A percentile compares a stretch with the other conserved stretches of the same genome.
phyloP scores from a whole-genome alignment of 192 early-diverging fungal genomes.

The Coemansia sp. region DNA sequence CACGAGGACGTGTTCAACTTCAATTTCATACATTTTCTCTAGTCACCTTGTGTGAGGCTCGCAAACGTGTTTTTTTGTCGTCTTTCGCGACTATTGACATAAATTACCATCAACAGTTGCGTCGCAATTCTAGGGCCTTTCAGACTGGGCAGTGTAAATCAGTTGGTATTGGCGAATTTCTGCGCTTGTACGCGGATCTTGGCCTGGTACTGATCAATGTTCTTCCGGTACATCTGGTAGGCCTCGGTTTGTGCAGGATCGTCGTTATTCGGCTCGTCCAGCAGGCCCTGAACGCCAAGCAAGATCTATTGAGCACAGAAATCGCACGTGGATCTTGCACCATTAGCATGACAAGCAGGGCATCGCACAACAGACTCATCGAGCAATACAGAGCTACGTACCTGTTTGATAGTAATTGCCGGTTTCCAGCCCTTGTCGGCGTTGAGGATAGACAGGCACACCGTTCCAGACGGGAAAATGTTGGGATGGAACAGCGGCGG shows the following conservation, averaged over 20 bases:
- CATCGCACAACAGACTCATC: neutral
- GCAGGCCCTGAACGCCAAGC: conserved; percentile 86
- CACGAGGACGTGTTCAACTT: neutral
- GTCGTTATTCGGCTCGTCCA: conserved; percentile 87
- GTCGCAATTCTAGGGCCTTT: no score
- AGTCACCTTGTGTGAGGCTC: neutral
- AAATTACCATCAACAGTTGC: no score
- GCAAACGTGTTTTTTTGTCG: neutral
- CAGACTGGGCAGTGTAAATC: neutral
- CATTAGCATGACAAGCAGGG: neutral
- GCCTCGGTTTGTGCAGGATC: conserved; percentile 70
- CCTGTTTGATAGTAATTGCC: conserved; percentile 92
- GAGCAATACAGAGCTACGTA: conserved; percentile 6
- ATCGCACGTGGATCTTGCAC: neutral
- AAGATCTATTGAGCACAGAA: conserved; percentile 62
- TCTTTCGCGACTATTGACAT: neutral
- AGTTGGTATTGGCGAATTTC: conserved; percentile 17
- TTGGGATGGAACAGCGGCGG: conserved; percentile 91
- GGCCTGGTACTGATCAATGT: conserved; percentile 56
- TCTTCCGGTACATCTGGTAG: conserved; percentile 51
- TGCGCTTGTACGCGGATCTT: conserved; percentile 62
- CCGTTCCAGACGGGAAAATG: conserved; percentile 95
- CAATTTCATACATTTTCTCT: conserved; percentile 3
- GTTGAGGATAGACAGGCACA: conserved; percentile 95
- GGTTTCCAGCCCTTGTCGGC: conserved; percentile 95